These are phyloP conservation scores for Backusella circina DNA, from an alignment of 192 early-diverging fungal genomes.

Conservation along the genomic window DNA sequence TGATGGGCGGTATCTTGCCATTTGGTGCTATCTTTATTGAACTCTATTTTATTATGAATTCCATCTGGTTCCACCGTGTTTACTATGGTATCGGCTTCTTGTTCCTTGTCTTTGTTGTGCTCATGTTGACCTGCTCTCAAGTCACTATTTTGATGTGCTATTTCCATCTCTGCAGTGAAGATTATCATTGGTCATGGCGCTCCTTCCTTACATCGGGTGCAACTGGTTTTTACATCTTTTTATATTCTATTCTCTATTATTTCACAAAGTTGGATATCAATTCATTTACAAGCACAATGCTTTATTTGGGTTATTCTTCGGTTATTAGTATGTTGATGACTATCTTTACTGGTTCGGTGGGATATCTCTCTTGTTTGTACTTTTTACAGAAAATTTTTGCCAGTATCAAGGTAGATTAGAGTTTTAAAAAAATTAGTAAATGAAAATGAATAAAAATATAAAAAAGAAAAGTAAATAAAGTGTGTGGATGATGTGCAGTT, in stretches of 20 bases:
- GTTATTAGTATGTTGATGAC: conserved; percentile 77
- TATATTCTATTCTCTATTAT: conserved; percentile 90
- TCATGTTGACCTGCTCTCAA: conserved; percentile 81
- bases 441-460: background rate
- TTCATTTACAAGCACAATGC: conserved; percentile 69
- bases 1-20: conserved; percentile 83
- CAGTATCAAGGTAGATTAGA: conserved; percentile 83
- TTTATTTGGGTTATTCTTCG: conserved; percentile 88
- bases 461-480: background rate
- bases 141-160: conserved; percentile 89
- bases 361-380: conserved; percentile 72
- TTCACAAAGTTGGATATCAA: conserved; percentile 76
- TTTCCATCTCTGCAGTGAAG: conserved; percentile 85
- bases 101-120: conserved; percentile 81
- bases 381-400: conserved; percentile 84
- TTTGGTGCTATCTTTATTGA: conserved; percentile 97
- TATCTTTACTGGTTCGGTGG: conserved; percentile 63
- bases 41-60: conserved; percentile 95
- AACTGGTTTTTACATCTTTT: conserved; percentile 84
- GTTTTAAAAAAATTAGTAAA: background rate
- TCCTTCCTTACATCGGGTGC: conserved; percentile 87
- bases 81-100: conserved; percentile 95
- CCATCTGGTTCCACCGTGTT: conserved; percentile 90
- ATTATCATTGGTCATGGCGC: conserved; percentile 88
- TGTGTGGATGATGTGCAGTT: too few species aligned